Base-by-base conservation (phyloP, 2,329 filamentous ascomycete species). In the Dothideomycetes sp. region DNA sequence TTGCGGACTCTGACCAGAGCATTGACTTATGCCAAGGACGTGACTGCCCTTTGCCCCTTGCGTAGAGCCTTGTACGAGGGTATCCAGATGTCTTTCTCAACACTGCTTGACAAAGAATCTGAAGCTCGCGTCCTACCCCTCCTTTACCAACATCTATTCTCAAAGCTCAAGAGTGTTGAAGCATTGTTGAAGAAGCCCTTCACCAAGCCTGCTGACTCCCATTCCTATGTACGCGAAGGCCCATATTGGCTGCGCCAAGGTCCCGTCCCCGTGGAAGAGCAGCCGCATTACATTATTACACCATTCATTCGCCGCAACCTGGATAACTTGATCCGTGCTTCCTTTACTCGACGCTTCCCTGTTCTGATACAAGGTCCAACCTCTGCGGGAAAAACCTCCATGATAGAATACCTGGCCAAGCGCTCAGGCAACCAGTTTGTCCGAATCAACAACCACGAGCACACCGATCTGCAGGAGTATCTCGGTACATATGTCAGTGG, bases 351-450 rank as follows among this genome's bases (percentile, higher is more conserved):
- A 27, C 77, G 84, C 36, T 98, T 94, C 57, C 93, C 91, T 1
- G 85, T 99, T 36, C 70, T 99, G 8, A 83, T 99, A 15, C 91
- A 99, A 60, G 91, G 91, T 3, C 91, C 93, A 10, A 99, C 91
- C 0, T 98, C 93, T 4, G 84, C 89, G 10, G 91, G 91, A 47
- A 99, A 99, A 63, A 99, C 91, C 0, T 96, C 89, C 61, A 98
- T 99, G 91, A 94, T 98, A 31, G 89, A 96, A 61, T 95, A 94
- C 57, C 72, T 99, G 29, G 89, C 93, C n/a, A 91, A 94, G 54
- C 82, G 84, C 40, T 96, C 87, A 19, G 91, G 93, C 3, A 94
- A 99, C 58, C 91, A 84, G 54, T 98, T 96, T 55, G 87, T 98
- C 32, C 79, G 91, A 44, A 98, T 99, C 68, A 99, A 99, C 64